These are phyloP conservation scores for Mycena capillaripes DNA, from an alignment of 768 basidiomycete species.

Conservation along the genomic window DNA sequence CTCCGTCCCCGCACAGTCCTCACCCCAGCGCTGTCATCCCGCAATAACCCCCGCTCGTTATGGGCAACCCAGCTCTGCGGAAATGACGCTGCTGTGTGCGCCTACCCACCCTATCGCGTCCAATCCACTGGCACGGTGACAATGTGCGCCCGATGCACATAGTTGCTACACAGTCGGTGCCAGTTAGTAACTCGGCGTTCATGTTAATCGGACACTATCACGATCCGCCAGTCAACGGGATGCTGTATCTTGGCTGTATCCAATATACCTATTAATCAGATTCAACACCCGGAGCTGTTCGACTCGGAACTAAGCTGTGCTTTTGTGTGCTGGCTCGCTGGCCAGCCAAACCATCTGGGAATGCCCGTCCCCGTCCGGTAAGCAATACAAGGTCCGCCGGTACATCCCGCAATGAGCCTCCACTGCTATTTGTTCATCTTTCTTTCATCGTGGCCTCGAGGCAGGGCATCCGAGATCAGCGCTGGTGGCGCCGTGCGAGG, in stretches of 20 bases:
- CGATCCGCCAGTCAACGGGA: background rate
- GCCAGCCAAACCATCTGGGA: conserved; percentile 5
- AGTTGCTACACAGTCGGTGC: background rate
- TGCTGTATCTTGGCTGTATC: background rate
- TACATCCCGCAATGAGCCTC: background rate
- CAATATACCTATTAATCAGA: background rate
- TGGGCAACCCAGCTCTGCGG: conserved; percentile 14
- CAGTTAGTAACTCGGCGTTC: conserved; percentile 10
- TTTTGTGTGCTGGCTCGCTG: background rate
- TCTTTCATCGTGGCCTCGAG: conserved; percentile 20
- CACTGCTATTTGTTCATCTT: conserved; percentile 3
- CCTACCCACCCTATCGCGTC: background rate
- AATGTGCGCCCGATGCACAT: conserved; percentile 14
- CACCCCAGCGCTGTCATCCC: background rate
- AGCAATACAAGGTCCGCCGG: conserved; percentile 8
- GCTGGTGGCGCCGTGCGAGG: conserved; percentile 13
- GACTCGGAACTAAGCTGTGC: background rate
- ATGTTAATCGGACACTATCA: conserved; percentile 16
- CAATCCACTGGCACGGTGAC: conserved; percentile 16
- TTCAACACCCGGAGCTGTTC: conserved; percentile 8
- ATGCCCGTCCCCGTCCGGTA: conserved; percentile 10
- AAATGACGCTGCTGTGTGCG: conserved; percentile 15
- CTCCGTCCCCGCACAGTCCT: background rate
- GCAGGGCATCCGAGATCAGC: conserved; percentile 19
- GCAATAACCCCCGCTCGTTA: conserved; percentile 9